Conservation (phyloP, 192 early-diverging fungal species). For the Kappamyces sp. region DNA sequence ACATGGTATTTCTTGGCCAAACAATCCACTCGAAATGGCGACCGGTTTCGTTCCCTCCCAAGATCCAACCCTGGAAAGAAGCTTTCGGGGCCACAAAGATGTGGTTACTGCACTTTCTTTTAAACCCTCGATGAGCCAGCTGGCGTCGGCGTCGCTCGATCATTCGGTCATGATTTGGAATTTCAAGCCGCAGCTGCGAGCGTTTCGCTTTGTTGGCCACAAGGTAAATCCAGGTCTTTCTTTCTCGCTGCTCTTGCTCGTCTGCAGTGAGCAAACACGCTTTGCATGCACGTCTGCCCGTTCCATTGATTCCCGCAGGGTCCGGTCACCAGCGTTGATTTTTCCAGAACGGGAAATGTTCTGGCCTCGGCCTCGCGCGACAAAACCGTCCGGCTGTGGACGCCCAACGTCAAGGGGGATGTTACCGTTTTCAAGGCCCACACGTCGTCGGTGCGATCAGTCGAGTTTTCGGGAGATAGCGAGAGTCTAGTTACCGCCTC, state of each 20-base stretch:
- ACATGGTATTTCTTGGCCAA: no score
- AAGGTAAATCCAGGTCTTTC: conserved; percentile 32
- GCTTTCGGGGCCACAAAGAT: conserved; percentile 57
- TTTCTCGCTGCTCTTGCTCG: background rate
- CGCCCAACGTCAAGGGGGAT: conserved; percentile 58
- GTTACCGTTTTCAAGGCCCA: conserved; percentile 56
- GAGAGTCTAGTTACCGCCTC: conserved; percentile 42
- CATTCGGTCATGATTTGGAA: conserved; percentile 63
- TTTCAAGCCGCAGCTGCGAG: conserved; percentile 53
- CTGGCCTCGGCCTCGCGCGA: conserved; percentile 50
- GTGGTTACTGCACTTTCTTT: conserved; percentile 48
- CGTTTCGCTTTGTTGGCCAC: conserved; percentile 55
- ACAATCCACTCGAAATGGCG: no score
- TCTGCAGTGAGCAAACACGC: background rate
- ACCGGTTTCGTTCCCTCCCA: background rate
- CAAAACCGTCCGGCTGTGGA: conserved; percentile 55
- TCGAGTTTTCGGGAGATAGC: conserved; percentile 50
- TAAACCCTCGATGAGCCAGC: conserved; percentile 52
- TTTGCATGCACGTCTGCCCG: background rate
- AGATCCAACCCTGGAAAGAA: conserved; percentile 51
- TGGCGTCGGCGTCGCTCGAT: conserved; percentile 51
- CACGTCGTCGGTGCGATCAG: conserved; percentile 50
- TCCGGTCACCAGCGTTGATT: conserved; percentile 49
- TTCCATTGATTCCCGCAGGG: conserved; percentile 24
- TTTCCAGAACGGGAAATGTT: conserved; percentile 43